Percentiles rank a stretch among this genome's conserved stretches.
Conservation (phyloP, 371 early-diverging fungal genomes). For the Capniomyces stellatus region DNA sequence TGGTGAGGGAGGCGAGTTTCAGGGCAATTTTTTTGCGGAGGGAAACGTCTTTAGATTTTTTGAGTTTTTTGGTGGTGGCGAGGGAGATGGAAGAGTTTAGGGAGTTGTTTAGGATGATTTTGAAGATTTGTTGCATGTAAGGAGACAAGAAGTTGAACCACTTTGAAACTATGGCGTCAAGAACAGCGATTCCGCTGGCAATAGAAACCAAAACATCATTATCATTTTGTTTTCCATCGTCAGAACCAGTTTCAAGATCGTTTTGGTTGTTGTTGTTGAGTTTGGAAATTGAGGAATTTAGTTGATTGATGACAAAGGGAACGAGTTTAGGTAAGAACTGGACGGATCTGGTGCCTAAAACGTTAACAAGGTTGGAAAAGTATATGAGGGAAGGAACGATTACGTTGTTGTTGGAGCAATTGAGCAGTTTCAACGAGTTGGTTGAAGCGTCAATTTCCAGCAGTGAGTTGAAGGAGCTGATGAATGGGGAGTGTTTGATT, state of each 20-base stretch:
- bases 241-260: too few species aligned
- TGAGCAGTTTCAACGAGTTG: too few species aligned
- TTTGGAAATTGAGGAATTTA: too few species aligned
- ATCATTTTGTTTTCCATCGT: too few species aligned
- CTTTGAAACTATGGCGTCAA: conserved; percentile 48
- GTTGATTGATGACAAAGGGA: conserved; percentile 32
- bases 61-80: too few species aligned
- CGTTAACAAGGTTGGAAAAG: conserved; percentile 48
- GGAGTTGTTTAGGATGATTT: conserved; percentile 5
- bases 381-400: conserved; percentile 52
- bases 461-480: conserved; percentile 34
- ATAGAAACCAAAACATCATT: too few species aligned
- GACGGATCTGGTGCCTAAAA: conserved; percentile 64
- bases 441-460: conserved; percentile 36
- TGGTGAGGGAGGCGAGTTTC: conserved; percentile 7
- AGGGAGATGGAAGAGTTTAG: neutral
- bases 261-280: too few species aligned
- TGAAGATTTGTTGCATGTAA: conserved; percentile 41
- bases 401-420: conserved; percentile 36
- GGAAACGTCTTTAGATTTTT: conserved; percentile 1
- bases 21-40: neutral
- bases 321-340: conserved; percentile 70
- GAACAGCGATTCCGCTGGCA: conserved; percentile 37
- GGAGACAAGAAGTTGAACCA: conserved; percentile 74
- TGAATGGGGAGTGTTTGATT: conserved; percentile 38